Percentiles rank a stretch among this genome's conserved stretches.
These are phyloP conservation scores for Chionographis japonica DNA, from an alignment of 106 monocot genomes.

Conservation along the genomic window DNA sequence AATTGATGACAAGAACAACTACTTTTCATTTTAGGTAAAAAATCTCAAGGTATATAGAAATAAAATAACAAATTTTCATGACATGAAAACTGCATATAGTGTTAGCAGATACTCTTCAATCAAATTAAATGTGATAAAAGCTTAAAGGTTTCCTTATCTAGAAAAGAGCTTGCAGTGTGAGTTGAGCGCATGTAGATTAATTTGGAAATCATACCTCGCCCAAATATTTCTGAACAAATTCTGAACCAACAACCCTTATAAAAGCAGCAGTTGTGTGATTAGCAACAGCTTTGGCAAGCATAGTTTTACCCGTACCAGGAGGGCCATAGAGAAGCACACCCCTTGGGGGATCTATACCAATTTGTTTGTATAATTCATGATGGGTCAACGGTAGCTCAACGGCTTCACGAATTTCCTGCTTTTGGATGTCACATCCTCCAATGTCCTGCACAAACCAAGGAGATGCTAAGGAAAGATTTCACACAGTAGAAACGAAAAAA, in stretches of 20 bases:
- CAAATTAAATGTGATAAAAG: no score
- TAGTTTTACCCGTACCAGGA: slow-evolving; percentile 96
- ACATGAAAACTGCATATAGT: no score
- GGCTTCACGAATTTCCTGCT: slow-evolving; percentile 94
- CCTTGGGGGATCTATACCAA: slow-evolving; percentile 94
- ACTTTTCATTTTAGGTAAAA: no score
- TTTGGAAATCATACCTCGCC: slow-evolving; percentile 68
- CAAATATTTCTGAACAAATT: slow-evolving; percentile 99
- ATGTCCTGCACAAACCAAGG: slow-evolving; percentile 60
- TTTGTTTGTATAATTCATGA: slow-evolving; percentile 93
- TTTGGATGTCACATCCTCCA: slow-evolving; percentile 98
- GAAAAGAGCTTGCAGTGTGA: no score
- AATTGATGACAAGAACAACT: no score
- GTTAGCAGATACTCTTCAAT: no score
- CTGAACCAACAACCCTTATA: slow-evolving; percentile 93
- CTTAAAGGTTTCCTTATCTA: no score
- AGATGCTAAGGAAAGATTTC: background rate
- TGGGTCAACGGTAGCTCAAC: slow-evolving; percentile 93
- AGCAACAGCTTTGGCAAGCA: slow-evolving; percentile 98
- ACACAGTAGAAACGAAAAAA: background rate
- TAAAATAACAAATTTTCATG: no score
- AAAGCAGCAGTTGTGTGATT: slow-evolving; percentile 95
- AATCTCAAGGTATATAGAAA: no score
- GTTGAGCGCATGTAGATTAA: background rate
- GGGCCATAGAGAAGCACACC: slow-evolving; percentile 94